phyloP scores from a whole-genome alignment of 2,329 filamentous ascomycete species.

The Colletotrichum kahawae region DNA sequence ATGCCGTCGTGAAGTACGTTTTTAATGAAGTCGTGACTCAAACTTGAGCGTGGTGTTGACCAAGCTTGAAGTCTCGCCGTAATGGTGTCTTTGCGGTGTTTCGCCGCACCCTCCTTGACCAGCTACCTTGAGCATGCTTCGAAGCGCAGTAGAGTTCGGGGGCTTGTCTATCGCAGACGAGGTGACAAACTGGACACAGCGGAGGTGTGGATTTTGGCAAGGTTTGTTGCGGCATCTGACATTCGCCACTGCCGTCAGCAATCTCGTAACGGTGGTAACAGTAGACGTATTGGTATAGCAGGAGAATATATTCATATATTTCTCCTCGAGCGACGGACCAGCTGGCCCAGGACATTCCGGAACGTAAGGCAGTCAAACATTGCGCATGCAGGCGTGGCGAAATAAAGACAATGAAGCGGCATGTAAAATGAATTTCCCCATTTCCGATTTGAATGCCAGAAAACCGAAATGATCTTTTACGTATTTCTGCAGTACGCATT shows the following conservation, averaged over 20 bases:
- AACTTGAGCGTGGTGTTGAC: background rate
- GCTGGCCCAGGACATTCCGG: background rate
- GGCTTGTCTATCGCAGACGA: background rate
- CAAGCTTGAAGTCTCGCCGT: background rate
- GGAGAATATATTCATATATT: background rate
- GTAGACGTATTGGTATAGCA: background rate
- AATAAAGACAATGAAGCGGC: background rate
- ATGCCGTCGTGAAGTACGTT: background rate
- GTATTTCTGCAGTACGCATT: conserved; percentile 20
- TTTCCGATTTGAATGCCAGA: conserved; percentile 21
- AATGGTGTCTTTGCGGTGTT: background rate
- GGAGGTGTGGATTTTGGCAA: background rate
- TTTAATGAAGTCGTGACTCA: background rate
- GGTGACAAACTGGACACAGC: background rate
- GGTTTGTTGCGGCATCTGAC: background rate
- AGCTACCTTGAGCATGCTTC: background rate
- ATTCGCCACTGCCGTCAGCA: background rate
- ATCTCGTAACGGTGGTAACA: background rate
- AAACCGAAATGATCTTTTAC: conserved; percentile 18
- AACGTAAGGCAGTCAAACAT: background rate
- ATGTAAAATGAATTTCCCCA: conserved; percentile 2
- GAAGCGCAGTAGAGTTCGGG: background rate
- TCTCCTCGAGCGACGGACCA: background rate
- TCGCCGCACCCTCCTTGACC: background rate
- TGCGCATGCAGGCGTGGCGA: background rate